Base-by-base conservation (phyloP, 805 yeast species). In the Saccharomycopsis capsularis region DNA sequence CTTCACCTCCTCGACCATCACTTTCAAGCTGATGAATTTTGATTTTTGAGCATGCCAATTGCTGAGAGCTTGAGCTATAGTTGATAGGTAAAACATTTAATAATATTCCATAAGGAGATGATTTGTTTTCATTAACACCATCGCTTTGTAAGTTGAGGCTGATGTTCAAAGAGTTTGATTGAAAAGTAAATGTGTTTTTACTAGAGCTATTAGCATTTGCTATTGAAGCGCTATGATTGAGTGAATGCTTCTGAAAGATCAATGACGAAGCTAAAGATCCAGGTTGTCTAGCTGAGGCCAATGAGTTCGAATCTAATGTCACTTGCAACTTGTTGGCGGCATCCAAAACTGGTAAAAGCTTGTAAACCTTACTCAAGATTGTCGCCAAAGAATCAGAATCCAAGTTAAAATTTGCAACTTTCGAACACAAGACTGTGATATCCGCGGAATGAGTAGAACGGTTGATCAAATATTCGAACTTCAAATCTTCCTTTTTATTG, bases 401-500 rank as follows among this genome's bases (percentile, higher is more conserved):
- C 21, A 61, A 22, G 9, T 51, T 36, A 1, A 59, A 4, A 2
- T 38, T 35, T 0, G 74, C 71, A 0, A 65, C 61, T 50, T 78
- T 78, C 0, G 79, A 68, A 19, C 74, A 60, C 2, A 78, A 58
- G 0, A 71, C 25, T 0, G 79, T 73, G 18, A 68, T 60, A 37
- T 71, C 71, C 6, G 45, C 24, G 7, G 21, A 13, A 18, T 5
- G 52, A 2, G 42, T n/a, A 1, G 44, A 41, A 9, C 54, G 59
- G 13, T 59, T 56, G 42, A 70, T 68, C 21, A 70, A 50, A 34
- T 46, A 49, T 57, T 81, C 85, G 58, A 80, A 76, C 30, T 81
- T 58, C 2, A 81, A 42, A 55, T 81, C 86, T 4, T 75, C 73
- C 37, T 69, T 70, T 1, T 56, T 40, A 27, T 51, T 58, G 57